Percentiles rank a stretch among this genome's conserved stretches.
Evolutionary conservation across 305 asterid genomes (phyloP).

Genomic region (Fraxinus nigra): DNA sequence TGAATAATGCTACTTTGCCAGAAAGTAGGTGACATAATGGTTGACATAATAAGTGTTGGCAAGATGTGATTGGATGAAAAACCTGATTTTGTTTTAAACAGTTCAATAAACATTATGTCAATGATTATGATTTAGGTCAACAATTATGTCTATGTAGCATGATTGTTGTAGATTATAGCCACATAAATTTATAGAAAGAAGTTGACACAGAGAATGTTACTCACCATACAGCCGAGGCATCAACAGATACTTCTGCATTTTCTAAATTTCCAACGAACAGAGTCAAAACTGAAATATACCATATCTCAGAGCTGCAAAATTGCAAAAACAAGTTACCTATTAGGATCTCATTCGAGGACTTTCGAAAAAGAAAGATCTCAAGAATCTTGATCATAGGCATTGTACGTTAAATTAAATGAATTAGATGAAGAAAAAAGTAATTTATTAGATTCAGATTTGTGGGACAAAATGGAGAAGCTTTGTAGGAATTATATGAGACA

Average conservation of each 20-base stretch:
- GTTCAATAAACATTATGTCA: neutral
- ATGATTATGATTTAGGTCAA: no score
- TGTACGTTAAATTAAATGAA: neutral
- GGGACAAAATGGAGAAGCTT: neutral
- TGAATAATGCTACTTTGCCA: neutral
- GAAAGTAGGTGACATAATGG: neutral
- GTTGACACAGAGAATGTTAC: neutral
- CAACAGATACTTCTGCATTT: constrained; percentile 61
- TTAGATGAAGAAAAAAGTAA: neutral
- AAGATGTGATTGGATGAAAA: neutral
- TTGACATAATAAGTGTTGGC: neutral
- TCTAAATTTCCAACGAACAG: constrained; percentile 52
- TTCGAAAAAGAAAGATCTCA: neutral
- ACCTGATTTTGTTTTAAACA: neutral
- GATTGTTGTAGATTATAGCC: neutral
- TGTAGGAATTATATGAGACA: neutral
- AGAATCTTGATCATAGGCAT: neutral
- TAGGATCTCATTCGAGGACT: neutral
- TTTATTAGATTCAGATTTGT: neutral
- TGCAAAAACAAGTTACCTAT: neutral
- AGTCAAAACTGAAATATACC: constrained; percentile 48
- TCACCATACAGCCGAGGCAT: constrained; percentile 65
- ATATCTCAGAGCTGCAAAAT: constrained; percentile 51
- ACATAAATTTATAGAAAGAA: neutral
- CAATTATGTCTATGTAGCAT: no score